Conservation (phyloP, 2,329 filamentous ascomycete genomes). For the Exophiala spinifera region DNA sequence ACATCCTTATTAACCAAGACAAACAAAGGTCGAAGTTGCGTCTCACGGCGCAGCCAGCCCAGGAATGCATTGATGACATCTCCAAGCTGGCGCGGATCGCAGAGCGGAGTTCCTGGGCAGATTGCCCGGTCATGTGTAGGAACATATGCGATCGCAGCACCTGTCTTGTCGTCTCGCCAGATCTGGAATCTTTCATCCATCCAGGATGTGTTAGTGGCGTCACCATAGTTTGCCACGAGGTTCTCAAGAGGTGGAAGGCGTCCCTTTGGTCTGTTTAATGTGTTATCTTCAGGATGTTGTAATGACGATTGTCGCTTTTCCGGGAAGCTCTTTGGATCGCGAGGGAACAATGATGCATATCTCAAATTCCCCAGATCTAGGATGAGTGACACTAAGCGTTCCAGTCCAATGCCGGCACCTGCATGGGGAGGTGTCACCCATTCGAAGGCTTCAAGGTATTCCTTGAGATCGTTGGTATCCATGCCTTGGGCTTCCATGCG, state of each 20-base stretch:
- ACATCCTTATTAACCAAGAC: constrained; percentile 68
- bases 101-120: constrained; percentile 74
- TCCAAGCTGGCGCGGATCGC: constrained; percentile 66
- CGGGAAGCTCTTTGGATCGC: constrained; percentile 75
- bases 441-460: constrained; percentile 75
- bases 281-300: constrained; percentile 72
- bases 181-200: constrained; percentile 76
- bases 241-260: constrained; percentile 59
- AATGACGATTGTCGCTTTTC: constrained; percentile 49
- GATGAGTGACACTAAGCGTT: constrained; percentile 74
- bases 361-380: constrained; percentile 75
- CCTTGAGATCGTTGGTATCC: constrained; percentile 67
- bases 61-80: constrained; percentile 67
- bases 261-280: constrained; percentile 54
- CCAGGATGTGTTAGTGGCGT: constrained; percentile 83
- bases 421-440: constrained; percentile 76
- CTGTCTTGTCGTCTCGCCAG: constrained; percentile 69
- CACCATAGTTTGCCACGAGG: constrained; percentile 82
- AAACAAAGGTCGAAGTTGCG: constrained; percentile 68
- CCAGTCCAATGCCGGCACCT: constrained; percentile 75
- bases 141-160: constrained; percentile 74
- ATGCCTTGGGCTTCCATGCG: constrained; percentile 69
- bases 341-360: constrained; percentile 72
- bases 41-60: constrained; percentile 59
- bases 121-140: constrained; percentile 69